phyloP scores from a whole-genome alignment of 257 asterid species.

The Oldenlandia corymbosa region DNA sequence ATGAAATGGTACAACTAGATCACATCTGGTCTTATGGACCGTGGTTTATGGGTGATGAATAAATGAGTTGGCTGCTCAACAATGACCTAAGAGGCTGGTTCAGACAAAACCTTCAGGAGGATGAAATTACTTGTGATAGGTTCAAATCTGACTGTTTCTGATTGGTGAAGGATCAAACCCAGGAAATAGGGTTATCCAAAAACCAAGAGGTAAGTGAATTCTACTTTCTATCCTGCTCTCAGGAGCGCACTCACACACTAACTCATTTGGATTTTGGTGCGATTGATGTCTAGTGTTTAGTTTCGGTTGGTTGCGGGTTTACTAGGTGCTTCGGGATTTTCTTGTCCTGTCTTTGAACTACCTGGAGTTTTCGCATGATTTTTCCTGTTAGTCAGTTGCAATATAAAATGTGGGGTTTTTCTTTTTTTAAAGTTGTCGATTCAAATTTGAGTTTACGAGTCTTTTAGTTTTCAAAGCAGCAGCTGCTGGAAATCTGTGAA shows the following conservation, averaged over 20 bases:
- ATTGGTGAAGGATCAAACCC: constrained; percentile 70
- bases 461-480: background rate
- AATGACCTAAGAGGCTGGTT: constrained; percentile 10
- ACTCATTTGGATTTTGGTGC: background rate
- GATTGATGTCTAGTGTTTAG: too few relatives aligned
- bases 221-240: too few relatives aligned
- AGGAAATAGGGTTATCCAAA: constrained; percentile 44
- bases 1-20: background rate
- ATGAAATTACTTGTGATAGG: constrained; percentile 7
- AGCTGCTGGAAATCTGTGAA: background rate
- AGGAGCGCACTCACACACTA: too few relatives aligned
- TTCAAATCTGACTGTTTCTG: constrained; percentile 41
- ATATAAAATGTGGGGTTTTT: too few relatives aligned
- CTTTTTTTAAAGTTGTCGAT: background rate
- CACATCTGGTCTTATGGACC: constrained; percentile 6
- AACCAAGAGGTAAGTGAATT: constrained; percentile 37
- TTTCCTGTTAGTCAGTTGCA: too few relatives aligned
- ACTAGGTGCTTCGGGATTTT: background rate
- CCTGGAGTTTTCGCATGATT: background rate
- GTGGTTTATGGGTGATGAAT: constrained; percentile 8
- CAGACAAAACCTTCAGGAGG: constrained; percentile 11
- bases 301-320: background rate
- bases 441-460: background rate
- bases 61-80: constrained; percentile 8
- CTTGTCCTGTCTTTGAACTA: background rate